Base-by-base conservation (phyloP, 2,329 filamentous ascomycete genomes). In the Lasiodiplodia citricola region DNA sequence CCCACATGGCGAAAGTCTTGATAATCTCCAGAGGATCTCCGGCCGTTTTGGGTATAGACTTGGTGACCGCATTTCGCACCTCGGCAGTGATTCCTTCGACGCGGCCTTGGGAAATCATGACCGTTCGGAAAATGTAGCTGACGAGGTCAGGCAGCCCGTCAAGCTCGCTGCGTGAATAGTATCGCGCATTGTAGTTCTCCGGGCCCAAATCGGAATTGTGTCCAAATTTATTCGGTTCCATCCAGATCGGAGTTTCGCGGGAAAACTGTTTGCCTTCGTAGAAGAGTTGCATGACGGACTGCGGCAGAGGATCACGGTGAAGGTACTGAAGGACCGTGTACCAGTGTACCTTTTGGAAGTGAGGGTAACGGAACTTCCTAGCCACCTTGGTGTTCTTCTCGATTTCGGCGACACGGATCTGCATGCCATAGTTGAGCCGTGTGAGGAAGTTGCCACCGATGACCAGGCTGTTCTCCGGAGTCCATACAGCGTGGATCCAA, bases 401-500 rank as follows among this genome's bases (percentile, higher is more conserved):
- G 56, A 91, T 88, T 64, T 90, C 87, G 37, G 87, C 83, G 10
- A 91, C 83, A 71, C 86, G 87, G 74, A 91, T 87, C 75, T 91
- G 89, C 83, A 90, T 90, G 68, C 85, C 85, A 75, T 88, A 90
- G 69, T 90, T 88, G 76, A 90, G 83, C 67, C 86, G 81, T 5
- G 88, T 91, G 55, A 91, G 80, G 73, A 91, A 91, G 73, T 91
- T 91, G 64, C 89, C 89, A n/a, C 89, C 89, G 70, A 91, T 90
- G 35, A 91, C 89, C 60, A 91, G 79, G 73, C 89, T 91, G 73
- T 91, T 88, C 72, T 88, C 86, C 0, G 89, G 89, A 11, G 89
- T 91, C 87, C 90, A 91, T 8, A 91, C 89, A 28, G 89, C 89
- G 74, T 91, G 89, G 65, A 91, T 91, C 89, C 89, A 91, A 23